Conservation (phyloP, 2,329 filamentous ascomycete species). For the Curvularia sp. region DNA sequence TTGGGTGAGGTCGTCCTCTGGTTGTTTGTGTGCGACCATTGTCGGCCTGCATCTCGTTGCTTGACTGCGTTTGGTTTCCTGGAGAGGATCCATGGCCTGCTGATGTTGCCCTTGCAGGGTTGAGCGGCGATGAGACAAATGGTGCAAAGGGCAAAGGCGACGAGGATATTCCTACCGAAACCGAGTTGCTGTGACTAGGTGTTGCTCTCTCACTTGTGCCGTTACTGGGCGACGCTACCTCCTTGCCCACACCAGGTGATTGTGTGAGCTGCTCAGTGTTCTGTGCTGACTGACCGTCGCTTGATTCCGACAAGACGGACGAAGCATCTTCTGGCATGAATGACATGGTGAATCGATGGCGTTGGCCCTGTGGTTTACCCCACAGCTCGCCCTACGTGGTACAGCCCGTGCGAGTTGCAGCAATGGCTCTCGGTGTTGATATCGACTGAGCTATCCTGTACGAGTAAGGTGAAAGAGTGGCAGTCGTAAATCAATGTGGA, state of each 20-base stretch:
- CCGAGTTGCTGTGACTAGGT: constrained; percentile 10
- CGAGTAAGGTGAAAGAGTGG: not conserved
- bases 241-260: constrained; percentile 30
- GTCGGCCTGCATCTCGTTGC: constrained; percentile 16
- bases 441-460: not conserved
- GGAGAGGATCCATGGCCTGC: constrained; percentile 7
- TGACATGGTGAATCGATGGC: constrained; percentile 29
- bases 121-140: constrained; percentile 20
- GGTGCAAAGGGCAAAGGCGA: constrained; percentile 19
- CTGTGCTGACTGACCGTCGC: constrained; percentile 14
- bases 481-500: not conserved
- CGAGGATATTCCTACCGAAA: constrained; percentile 7
- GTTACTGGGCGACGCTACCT: constrained; percentile 26
- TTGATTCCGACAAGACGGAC: constrained; percentile 23
- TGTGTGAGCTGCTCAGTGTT: constrained; percentile 34
- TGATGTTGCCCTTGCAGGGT: constrained; percentile 14
- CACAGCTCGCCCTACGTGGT: constrained; percentile 11
- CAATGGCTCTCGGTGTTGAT: not conserved
- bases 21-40: constrained; percentile 9
- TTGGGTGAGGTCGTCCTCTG: constrained; percentile 12
- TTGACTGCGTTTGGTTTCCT: constrained; percentile 7
- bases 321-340: constrained; percentile 30
- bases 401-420: constrained; percentile 5
- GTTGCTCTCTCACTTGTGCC: constrained; percentile 12
- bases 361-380: constrained; percentile 7